phyloP scores from a whole-genome alignment of 176 grass and related monocot species.

The Zoysia pacifica region DNA sequence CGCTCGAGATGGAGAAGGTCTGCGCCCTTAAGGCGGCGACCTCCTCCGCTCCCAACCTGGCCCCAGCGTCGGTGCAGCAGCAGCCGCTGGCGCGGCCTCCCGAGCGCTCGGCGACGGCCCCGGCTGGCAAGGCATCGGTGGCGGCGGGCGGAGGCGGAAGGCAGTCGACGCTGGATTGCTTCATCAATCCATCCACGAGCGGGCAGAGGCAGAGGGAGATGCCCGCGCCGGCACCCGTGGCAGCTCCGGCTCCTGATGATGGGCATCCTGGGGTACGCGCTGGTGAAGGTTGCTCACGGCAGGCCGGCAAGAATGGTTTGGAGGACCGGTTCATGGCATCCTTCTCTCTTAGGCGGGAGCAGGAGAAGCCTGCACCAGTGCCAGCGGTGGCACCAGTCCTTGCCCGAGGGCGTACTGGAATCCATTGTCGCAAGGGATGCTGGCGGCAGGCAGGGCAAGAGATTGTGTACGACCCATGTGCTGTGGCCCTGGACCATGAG shows the following conservation, averaged over 20 bases:
- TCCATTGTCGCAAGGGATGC: background rate
- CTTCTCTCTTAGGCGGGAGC: slow-evolving; percentile 52
- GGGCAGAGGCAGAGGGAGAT: slow-evolving; percentile 43
- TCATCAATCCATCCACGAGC: slow-evolving; percentile 55
- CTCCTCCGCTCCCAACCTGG: slow-evolving; percentile 13
- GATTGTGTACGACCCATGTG: background rate
- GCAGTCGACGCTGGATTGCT: slow-evolving; percentile 77
- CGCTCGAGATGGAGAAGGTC: slow-evolving; percentile 57
- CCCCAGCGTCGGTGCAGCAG: background rate
- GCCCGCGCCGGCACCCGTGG: background rate
- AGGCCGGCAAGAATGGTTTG: background rate
- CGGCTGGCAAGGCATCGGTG: slow-evolving; percentile 6
- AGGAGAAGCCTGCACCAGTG: slow-evolving; percentile 26
- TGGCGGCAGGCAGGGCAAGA: background rate
- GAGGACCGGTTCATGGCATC: slow-evolving; percentile 62
- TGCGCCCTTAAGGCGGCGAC: slow-evolving; percentile 38
- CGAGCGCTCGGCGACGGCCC: slow-evolving; percentile 14
- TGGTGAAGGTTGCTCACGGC: slow-evolving; percentile 1
- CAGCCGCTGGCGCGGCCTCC: background rate
- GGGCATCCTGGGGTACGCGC: background rate
- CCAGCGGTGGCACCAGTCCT: background rate
- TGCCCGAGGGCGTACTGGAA: background rate
- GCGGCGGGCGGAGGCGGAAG: slow-evolving; percentile 25
- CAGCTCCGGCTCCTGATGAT: background rate
- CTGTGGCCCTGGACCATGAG: slow-evolving; percentile 60